Evolutionary conservation across 352 stramenopile species (phyloP).

Genomic region (Globisporangium irregulare): DNA sequence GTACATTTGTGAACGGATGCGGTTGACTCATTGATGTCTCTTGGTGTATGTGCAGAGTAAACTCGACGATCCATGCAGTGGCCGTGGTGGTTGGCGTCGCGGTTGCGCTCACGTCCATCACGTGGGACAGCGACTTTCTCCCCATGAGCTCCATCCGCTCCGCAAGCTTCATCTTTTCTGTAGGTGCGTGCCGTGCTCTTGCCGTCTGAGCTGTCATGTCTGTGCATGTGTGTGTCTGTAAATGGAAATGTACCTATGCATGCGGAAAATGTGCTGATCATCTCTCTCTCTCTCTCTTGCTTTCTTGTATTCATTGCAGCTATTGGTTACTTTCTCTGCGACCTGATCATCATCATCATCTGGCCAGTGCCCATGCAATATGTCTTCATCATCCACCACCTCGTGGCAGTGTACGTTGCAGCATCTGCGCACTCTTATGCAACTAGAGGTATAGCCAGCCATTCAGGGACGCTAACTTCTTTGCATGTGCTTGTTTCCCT

Average conservation of each 20-base stretch:
- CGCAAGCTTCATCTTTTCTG: slow-evolving; percentile 81
- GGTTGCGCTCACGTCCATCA: slow-evolving; percentile 62
- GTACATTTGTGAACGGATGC: background rate
- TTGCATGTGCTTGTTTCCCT: no score
- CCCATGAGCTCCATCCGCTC: slow-evolving; percentile 71
- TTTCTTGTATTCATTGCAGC: slow-evolving; percentile 31
- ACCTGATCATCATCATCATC: slow-evolving; percentile 76
- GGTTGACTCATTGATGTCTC: background rate
- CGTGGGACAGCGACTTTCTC: slow-evolving; percentile 59
- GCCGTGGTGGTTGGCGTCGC: slow-evolving; percentile 60
- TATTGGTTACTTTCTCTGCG: slow-evolving; percentile 78
- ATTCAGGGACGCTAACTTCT: no score
- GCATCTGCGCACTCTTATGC: background rate
- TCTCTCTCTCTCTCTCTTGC: background rate
- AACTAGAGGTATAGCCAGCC: background rate
- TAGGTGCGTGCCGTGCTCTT: slow-evolving; percentile 34
- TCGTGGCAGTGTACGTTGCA: slow-evolving; percentile 69
- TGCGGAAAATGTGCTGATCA: background rate
- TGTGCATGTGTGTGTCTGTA: background rate
- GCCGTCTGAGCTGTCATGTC: background rate
- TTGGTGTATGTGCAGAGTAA: slow-evolving; percentile 41
- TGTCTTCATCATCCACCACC: slow-evolving; percentile 79
- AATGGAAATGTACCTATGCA: background rate
- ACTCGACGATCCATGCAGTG: slow-evolving; percentile 75
- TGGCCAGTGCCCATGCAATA: slow-evolving; percentile 76